Conservation (phyloP, 805 yeast genomes). For the Myxozyma udenii region DNA sequence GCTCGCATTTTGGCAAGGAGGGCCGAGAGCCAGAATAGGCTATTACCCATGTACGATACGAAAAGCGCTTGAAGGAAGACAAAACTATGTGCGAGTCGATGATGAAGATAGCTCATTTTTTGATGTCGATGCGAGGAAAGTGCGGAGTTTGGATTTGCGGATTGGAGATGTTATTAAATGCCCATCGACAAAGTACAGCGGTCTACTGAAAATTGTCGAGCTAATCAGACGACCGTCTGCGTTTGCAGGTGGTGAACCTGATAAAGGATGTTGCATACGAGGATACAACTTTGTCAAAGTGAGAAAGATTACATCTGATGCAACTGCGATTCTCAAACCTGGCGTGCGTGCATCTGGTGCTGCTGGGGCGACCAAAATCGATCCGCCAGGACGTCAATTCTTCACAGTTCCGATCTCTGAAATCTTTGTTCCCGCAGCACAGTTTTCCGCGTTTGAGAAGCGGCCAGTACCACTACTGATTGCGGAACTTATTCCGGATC, state of each 20-base stretch:
- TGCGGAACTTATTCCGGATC: background rate
- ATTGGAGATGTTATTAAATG: conserved; percentile 7
- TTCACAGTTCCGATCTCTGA: background rate
- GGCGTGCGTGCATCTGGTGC: too few species aligned
- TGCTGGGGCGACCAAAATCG: background rate
- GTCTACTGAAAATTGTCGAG: background rate
- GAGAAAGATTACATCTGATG: background rate
- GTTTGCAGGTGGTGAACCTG: background rate
- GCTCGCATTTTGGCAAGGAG: conserved; percentile 20
- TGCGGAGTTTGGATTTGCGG: conserved; percentile 20
- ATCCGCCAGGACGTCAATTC: background rate
- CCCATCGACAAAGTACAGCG: background rate
- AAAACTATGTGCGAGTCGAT: conserved; percentile 5
- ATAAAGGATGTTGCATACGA: background rate
- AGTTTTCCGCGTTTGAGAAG: background rate
- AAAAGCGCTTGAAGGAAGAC: background rate
- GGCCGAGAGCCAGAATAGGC: background rate
- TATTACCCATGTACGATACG: conserved; percentile 14
- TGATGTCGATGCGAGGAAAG: conserved; percentile 1
- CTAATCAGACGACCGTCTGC: background rate
- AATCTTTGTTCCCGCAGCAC: background rate
- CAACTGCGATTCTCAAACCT: background rate
- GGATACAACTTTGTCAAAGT: background rate
- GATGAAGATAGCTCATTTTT: conserved; percentile 12
- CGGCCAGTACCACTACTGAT: background rate